Evolutionary conservation across 208 protist species (phyloP).

Genomic region (Strigomonas culicis): DNA sequence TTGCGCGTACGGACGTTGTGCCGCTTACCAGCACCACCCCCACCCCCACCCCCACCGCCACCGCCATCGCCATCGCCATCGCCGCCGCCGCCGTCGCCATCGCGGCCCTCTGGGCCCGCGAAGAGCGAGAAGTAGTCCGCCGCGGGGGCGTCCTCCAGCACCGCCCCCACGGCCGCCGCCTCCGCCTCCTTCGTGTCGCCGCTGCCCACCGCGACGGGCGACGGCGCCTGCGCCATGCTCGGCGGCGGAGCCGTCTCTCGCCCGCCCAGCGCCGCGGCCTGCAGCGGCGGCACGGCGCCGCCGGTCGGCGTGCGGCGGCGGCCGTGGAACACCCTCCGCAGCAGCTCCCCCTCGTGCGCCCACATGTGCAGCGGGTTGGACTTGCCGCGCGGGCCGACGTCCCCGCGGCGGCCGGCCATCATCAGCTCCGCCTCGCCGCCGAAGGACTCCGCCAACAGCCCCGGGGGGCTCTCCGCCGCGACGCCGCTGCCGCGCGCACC

Average conservation of each 20-base stretch:
- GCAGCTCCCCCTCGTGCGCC: constrained; percentile 26
- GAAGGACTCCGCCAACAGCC: not conserved
- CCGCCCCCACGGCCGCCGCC: not conserved
- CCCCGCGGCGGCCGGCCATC: constrained; percentile 13
- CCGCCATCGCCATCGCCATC: not conserved
- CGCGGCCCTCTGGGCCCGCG: not conserved
- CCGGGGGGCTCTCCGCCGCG: too few relatives aligned
- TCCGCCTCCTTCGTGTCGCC: too few relatives aligned
- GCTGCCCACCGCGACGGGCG: too few relatives aligned
- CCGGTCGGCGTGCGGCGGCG: not conserved
- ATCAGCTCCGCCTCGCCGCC: not conserved
- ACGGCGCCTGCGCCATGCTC: too few relatives aligned
- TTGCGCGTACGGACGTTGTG: constrained; percentile 48
- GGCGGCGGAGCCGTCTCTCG: too few relatives aligned
- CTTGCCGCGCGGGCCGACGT: constrained; percentile 16
- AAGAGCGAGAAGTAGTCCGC: not conserved
- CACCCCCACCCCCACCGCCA: not conserved
- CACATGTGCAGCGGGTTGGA: constrained; percentile 32
- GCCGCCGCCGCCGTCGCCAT: constrained; percentile 3
- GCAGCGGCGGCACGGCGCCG: too few relatives aligned
- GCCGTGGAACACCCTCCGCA: constrained; percentile 20
- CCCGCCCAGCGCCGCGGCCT: too few relatives aligned
- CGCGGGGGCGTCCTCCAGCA: not conserved
- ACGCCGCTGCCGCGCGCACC: too few relatives aligned
- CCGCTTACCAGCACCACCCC: constrained; percentile 29